These are phyloP conservation scores for Rosa rugosa DNA, from an alignment of 306 rosid species.

Conservation along the genomic window DNA sequence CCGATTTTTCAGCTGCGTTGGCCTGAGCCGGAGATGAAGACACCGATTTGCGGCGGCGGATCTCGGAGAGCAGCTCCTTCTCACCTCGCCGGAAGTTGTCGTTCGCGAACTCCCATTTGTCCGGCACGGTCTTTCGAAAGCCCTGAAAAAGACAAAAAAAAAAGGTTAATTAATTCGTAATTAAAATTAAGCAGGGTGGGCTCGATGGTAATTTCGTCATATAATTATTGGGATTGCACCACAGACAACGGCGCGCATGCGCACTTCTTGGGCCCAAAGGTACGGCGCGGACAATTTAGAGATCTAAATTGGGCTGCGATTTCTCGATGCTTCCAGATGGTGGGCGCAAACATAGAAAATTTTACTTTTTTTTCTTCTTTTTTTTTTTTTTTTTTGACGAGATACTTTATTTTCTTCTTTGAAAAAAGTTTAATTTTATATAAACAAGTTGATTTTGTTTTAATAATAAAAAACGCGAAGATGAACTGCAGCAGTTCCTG, in stretches of 20 bases:
- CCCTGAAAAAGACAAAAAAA: slow-evolving; percentile 51
- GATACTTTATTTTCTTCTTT: not conserved
- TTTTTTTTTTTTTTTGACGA: not conserved
- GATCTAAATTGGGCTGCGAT: not conserved
- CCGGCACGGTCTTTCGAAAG: slow-evolving; percentile 78
- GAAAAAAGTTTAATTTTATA: not conserved
- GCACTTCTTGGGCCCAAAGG: not conserved
- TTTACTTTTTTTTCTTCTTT: not conserved
- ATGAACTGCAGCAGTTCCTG: not conserved
- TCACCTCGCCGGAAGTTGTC: slow-evolving; percentile 72
- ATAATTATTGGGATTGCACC: not conserved
- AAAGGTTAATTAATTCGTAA: not conserved
- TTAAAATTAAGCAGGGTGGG: not conserved
- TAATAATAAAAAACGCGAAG: not conserved
- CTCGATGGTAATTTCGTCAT: not conserved
- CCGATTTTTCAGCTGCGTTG: slow-evolving; percentile 22
- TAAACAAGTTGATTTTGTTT: not conserved
- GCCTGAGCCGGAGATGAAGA: slow-evolving; percentile 6
- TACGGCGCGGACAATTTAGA: not conserved
- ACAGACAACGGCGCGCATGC: not conserved
- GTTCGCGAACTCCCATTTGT: slow-evolving; percentile 97
- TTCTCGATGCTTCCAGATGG: not conserved
- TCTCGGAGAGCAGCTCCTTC: slow-evolving; percentile 56
- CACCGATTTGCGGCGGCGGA: slow-evolving; percentile 72
- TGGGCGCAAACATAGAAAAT: not conserved